phyloP scores from a whole-genome alignment of 1,284 basidiomycete species.

The Irpex rosettiformis region DNA sequence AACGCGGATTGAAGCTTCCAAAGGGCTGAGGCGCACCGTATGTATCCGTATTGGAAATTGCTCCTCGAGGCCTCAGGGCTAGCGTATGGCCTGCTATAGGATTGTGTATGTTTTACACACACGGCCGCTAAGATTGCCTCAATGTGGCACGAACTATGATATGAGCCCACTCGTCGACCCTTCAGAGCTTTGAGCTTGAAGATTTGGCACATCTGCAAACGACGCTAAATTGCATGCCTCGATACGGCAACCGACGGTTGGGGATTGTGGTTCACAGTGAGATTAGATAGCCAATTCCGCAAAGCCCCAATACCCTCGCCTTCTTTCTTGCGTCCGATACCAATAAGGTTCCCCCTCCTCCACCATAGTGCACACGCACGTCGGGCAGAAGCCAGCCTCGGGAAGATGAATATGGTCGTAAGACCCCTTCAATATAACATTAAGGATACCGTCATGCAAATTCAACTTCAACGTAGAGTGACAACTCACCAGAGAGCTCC shows the following conservation, averaged over 20 bases:
- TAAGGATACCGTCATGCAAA: background rate
- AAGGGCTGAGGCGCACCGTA: no score
- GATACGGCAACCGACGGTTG: background rate
- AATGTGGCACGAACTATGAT: no score
- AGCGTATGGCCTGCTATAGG: no score
- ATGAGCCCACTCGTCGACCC: no score
- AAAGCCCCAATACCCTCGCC: conserved; percentile 13
- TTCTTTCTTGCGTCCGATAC: conserved; percentile 16
- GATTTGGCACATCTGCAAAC: no score
- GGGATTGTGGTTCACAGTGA: conserved; percentile 4
- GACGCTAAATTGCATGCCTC: background rate
- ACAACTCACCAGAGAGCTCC: conserved; percentile 69
- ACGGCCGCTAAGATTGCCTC: no score
- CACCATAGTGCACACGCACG: conserved; percentile 24
- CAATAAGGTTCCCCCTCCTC: conserved; percentile 18
- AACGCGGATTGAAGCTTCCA: no score
- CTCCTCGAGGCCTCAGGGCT: no score
- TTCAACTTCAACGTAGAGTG: no score
- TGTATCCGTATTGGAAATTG: no score
- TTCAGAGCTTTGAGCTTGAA: no score
- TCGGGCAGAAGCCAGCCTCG: conserved; percentile 16
- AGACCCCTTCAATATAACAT: conserved; percentile 22
- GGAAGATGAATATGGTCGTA: conserved; percentile 22
- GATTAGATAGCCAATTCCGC: conserved; percentile 17
- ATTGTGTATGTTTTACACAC: no score